phyloP scores from a whole-genome alignment of 2,329 filamentous ascomycete genomes.

The Epichloe glyceriae region DNA sequence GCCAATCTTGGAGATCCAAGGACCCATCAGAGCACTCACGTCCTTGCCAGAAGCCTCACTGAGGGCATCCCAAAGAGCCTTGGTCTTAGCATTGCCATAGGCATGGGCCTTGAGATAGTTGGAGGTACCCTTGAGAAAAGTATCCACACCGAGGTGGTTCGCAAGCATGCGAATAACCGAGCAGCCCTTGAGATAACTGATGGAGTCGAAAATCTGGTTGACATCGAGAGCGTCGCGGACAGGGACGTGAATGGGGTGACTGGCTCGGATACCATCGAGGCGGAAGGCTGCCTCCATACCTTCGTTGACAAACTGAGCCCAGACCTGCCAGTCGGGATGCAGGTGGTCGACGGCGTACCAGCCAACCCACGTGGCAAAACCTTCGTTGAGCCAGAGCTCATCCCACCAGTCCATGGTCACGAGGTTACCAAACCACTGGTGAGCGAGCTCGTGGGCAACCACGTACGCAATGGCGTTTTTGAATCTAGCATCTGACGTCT shows the following conservation, averaged over 20 bases:
- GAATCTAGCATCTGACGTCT: slow-evolving; percentile 78
- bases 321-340: slow-evolving; percentile 94
- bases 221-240: slow-evolving; percentile 90
- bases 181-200: slow-evolving; percentile 93
- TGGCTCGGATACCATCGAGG: slow-evolving; percentile 79
- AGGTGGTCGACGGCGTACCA: slow-evolving; percentile 87
- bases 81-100: slow-evolving; percentile 82
- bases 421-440: slow-evolving; percentile 92
- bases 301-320: slow-evolving; percentile 95
- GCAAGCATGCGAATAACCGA: slow-evolving; percentile 95
- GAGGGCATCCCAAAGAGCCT: slow-evolving; percentile 80
- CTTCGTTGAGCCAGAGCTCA: slow-evolving; percentile 88
- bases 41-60: slow-evolving; percentile 80
- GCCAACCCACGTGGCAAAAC: slow-evolving; percentile 96
- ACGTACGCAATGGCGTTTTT: slow-evolving; percentile 94
- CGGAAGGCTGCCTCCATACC: slow-evolving; percentile 84
- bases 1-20: slow-evolving; percentile 92
- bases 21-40: slow-evolving; percentile 75
- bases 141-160: slow-evolving; percentile 73
- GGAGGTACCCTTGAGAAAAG: slow-evolving; percentile 80
- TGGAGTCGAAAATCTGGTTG: slow-evolving; percentile 95
- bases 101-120: slow-evolving; percentile 80
- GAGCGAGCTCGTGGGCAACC: slow-evolving; percentile 92
- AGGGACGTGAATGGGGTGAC: slow-evolving; percentile 91
- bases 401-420: slow-evolving; percentile 98